A percentile compares a stretch with the other conserved stretches of the same genome.
Conservation (phyloP, 2,329 filamentous ascomycete species). For the Zasmidium citrigriseum region DNA sequence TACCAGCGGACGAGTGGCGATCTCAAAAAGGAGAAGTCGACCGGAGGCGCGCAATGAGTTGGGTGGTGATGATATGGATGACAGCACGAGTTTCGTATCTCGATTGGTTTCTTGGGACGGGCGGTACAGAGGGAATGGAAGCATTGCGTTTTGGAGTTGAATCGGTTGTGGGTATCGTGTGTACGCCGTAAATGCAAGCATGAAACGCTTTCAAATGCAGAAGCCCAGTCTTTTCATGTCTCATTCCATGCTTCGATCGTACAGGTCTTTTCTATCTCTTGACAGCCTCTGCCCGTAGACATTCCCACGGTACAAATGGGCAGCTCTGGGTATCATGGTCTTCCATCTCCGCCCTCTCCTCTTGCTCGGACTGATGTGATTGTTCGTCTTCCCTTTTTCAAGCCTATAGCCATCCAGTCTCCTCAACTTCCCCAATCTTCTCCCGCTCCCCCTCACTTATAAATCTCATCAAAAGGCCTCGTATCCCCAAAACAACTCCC, state of each 20-base stretch:
- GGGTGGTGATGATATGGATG: neutral
- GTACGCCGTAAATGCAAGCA: neutral
- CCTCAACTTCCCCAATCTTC: neutral
- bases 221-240: neutral
- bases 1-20: constrained; percentile 44
- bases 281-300: too few relatives aligned
- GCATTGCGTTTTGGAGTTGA: neutral
- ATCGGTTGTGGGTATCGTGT: neutral
- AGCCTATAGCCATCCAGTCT: too few relatives aligned
- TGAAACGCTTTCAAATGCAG: neutral
- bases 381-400: too few relatives aligned
- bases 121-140: neutral
- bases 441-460: constrained; percentile 56
- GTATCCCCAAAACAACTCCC: constrained; percentile 95
- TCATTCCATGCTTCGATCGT: too few relatives aligned
- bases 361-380: neutral
- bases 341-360: neutral
- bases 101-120: neutral
- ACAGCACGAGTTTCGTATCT: constrained; percentile 10
- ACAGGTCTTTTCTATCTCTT: neutral
- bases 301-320: neutral
- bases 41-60: constrained; percentile 4
- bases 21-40: constrained; percentile 25
- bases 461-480: constrained; percentile 94
- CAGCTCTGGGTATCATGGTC: neutral